phyloP scores from a whole-genome alignment of 805 yeast genomes.

The Wickerhamomyces rabaulensis region DNA sequence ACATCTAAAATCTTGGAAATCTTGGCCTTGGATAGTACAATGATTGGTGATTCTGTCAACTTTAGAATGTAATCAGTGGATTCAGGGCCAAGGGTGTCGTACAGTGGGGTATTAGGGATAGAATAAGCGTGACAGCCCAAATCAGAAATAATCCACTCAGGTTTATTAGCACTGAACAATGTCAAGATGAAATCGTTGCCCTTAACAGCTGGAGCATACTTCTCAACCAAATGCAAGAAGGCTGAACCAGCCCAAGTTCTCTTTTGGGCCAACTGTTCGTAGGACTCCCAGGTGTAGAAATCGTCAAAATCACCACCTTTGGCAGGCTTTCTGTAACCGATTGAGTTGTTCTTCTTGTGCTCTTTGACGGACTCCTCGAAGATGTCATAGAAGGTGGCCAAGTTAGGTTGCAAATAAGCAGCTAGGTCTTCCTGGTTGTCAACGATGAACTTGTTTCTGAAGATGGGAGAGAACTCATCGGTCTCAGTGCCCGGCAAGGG shows the following conservation, averaged over 20 bases:
- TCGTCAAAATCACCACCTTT: slow-evolving; percentile 33
- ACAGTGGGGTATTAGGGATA: slow-evolving; percentile 47
- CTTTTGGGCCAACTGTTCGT: slow-evolving; percentile 35
- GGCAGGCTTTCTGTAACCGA: slow-evolving; percentile 40
- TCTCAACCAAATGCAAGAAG: slow-evolving; percentile 36
- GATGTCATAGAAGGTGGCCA: slow-evolving; percentile 40
- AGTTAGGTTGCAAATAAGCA: slow-evolving; percentile 35
- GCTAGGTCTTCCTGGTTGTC: slow-evolving; percentile 25
- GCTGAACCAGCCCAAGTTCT: slow-evolving; percentile 54
- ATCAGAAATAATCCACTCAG: slow-evolving; percentile 69
- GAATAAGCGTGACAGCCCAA: slow-evolving; percentile 59
- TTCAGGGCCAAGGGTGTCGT: slow-evolving; percentile 53
- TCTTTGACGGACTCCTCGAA: slow-evolving; percentile 37
- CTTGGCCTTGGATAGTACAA: slow-evolving; percentile 50
- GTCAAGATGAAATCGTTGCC: slow-evolving; percentile 43
- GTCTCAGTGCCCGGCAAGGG: slow-evolving; percentile 20
- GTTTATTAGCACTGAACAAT: slow-evolving; percentile 50
- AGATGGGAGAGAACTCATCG: slow-evolving; percentile 47
- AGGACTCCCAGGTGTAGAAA: slow-evolving; percentile 40
- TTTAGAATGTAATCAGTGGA: slow-evolving; percentile 60
- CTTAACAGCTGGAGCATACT: slow-evolving; percentile 28
- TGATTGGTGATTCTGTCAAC: slow-evolving; percentile 57
- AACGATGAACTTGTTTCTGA: slow-evolving; percentile 35
- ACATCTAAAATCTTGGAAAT: slow-evolving; percentile 42
- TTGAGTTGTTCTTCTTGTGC: slow-evolving; percentile 34